Percentiles rank a stretch among this genome's conserved stretches.
These are phyloP conservation scores for Nannochloropsis oceanica DNA, from an alignment of 108 stramenopile species.

Conservation along the genomic window DNA sequence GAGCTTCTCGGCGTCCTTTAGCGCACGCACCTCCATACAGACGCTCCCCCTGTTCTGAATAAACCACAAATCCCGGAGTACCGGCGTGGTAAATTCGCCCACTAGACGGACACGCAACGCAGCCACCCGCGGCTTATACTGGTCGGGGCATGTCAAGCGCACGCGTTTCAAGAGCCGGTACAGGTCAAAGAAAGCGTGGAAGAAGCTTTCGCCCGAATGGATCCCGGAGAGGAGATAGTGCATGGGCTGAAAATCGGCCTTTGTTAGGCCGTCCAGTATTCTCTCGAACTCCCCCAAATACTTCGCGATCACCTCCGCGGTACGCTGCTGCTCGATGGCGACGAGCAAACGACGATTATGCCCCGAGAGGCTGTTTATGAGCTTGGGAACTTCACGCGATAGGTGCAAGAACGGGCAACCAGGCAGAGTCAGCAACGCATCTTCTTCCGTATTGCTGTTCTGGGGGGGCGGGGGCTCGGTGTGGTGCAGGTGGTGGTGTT, in stretches of 20 bases:
- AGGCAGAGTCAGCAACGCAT: not conserved
- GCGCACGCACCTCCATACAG: not conserved
- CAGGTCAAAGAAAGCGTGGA: not conserved
- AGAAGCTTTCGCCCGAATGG: not conserved
- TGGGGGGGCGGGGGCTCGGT: not conserved
- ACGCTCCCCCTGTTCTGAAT: not conserved
- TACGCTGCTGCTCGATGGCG: not conserved
- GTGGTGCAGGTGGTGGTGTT: not conserved
- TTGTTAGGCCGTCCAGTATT: not conserved
- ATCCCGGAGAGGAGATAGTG: not conserved
- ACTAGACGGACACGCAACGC: not conserved
- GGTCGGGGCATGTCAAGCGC: not conserved
- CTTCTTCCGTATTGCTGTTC: not conserved
- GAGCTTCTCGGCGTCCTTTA: not conserved
- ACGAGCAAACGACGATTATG: not conserved
- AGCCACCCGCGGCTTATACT: not conserved
- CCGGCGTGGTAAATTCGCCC: not conserved
- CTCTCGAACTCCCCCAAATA: not conserved
- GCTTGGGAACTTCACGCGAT: not conserved
- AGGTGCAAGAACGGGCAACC: not conserved
- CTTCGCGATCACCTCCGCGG: not conserved
- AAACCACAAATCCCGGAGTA: not conserved
- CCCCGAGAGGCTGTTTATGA: not conserved
- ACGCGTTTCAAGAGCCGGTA: not conserved
- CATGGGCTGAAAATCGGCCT: not conserved